phyloP scores from a whole-genome alignment of 257 asterid genomes.

The Marsdenia floribunda region DNA sequence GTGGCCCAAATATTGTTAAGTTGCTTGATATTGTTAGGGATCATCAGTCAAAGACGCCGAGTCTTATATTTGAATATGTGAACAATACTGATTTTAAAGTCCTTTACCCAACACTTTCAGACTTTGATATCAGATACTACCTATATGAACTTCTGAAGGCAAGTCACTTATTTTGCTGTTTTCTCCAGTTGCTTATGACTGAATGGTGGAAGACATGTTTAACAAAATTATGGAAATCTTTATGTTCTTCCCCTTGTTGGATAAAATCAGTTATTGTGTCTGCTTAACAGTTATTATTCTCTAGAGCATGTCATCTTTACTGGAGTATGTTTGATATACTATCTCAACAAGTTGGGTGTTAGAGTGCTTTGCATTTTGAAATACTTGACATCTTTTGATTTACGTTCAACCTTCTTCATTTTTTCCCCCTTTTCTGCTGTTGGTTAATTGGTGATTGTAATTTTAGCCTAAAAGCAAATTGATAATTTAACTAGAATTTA shows the following conservation, averaged over 20 bases:
- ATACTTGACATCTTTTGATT: not conserved
- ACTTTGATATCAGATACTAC: conserved; percentile 78
- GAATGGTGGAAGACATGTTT: not conserved
- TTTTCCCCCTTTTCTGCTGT: not conserved
- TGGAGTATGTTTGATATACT: not conserved
- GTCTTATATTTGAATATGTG: conserved; percentile 88
- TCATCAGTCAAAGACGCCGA: conserved; percentile 92
- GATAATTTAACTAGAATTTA: not conserved
- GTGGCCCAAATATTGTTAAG: conserved; percentile 92
- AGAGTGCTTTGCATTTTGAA: not conserved
- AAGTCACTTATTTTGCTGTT: conserved; percentile 5
- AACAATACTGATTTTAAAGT: conserved; percentile 83
- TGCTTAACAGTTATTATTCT: not conserved
- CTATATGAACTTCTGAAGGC: conserved; percentile 82
- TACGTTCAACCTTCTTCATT: not conserved
- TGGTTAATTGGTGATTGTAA: no score
- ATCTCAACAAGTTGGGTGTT: not conserved
- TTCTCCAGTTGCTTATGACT: not conserved
- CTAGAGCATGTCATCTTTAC: not conserved
- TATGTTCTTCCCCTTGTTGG: not conserved
- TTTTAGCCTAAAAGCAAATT: no score
- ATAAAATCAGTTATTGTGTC: not conserved
- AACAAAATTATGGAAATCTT: not conserved
- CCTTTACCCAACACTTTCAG: conserved; percentile 80
- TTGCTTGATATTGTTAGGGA: conserved; percentile 89